Conservation (phyloP, 1,139 yeast genomes). For the Protomyces pachydermus region DNA sequence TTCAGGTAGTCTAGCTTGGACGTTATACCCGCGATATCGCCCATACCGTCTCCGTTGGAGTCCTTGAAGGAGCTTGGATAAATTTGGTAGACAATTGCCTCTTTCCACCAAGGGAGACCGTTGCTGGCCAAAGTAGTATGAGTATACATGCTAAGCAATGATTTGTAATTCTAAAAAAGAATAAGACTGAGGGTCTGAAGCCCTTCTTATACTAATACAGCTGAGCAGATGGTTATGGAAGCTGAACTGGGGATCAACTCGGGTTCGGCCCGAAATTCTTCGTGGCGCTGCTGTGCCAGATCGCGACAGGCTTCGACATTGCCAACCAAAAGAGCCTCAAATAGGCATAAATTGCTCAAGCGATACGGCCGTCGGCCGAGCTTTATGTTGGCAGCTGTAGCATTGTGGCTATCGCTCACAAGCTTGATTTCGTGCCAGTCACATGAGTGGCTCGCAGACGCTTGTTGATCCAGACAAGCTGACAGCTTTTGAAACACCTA, state of each 20-base stretch:
- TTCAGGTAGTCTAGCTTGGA: conserved; percentile 52
- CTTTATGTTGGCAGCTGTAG: too few relatives aligned
- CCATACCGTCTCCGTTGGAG: conserved; percentile 55
- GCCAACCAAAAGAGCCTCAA: too few relatives aligned
- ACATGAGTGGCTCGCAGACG: neutral
- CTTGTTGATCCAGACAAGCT: neutral
- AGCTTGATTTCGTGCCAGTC: neutral
- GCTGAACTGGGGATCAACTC: neutral
- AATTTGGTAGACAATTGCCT: conserved; percentile 52
- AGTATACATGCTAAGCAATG: too few relatives aligned
- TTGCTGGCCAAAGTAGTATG: too few relatives aligned
- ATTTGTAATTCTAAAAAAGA: neutral
- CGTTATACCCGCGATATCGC: conserved; percentile 54
- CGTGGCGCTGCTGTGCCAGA: neutral
- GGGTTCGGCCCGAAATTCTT: neutral
- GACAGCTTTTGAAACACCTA: conserved; percentile 19
- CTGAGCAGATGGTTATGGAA: neutral
- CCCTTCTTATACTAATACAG: neutral
- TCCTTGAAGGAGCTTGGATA: conserved; percentile 59
- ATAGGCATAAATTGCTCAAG: neutral
- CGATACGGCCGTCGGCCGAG: neutral
- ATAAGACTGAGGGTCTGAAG: neutral
- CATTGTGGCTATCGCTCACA: too few relatives aligned
- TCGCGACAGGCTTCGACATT: neutral
- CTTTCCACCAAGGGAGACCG: conserved; percentile 50